phyloP scores from a whole-genome alignment of 108 stramenopile species.

The Nannochloropsis gaditana region DNA sequence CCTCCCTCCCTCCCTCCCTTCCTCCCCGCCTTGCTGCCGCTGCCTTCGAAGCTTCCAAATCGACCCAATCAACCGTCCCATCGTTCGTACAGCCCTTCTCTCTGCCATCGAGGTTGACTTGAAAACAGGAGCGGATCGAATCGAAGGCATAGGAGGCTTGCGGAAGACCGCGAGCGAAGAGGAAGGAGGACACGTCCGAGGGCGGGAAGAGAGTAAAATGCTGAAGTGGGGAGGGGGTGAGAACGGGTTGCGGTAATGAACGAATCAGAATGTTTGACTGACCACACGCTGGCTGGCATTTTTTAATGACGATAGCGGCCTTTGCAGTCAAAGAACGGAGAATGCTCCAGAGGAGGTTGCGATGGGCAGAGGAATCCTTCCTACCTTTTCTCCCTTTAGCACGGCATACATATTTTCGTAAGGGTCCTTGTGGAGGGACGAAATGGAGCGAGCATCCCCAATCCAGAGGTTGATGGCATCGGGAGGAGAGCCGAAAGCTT shows the following conservation, averaged over 20 bases:
- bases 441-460: constrained; percentile 75
- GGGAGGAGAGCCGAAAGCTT: constrained; percentile 53
- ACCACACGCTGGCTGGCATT: too few species aligned
- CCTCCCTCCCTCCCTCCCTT: constrained; percentile 29
- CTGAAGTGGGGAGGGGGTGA: neutral
- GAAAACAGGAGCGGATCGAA: neutral
- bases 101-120: neutral
- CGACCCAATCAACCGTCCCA: neutral
- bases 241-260: neutral
- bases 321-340: too few species aligned
- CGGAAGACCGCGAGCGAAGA: neutral
- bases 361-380: neutral
- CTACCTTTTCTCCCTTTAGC: constrained; percentile 74
- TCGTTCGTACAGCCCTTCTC: neutral
- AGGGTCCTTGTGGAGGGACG: constrained; percentile 90
- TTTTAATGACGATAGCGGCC: too few species aligned
- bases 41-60: neutral
- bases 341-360: neutral
- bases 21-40: neutral
- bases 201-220: neutral
- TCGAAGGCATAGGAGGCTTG: neutral
- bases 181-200: neutral
- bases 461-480: constrained; percentile 95
- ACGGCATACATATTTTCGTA: constrained; percentile 92
- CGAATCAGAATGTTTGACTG: neutral